These are phyloP conservation scores for Marasmius tenuissimus DNA, from an alignment of 1,284 basidiomycete species.

Conservation along the genomic window DNA sequence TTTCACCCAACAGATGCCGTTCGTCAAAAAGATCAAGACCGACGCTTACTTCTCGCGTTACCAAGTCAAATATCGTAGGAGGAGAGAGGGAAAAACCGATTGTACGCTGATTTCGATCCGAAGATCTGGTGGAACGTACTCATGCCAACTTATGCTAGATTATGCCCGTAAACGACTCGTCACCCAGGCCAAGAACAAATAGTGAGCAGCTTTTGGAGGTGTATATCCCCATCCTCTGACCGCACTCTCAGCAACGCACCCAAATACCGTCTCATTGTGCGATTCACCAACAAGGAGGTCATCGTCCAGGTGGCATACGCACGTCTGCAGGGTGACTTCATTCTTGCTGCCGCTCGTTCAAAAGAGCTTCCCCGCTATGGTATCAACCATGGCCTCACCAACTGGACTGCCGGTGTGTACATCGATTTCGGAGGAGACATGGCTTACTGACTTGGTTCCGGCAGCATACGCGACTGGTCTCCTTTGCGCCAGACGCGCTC, in stretches of 20 bases:
- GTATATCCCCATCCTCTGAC: not conserved
- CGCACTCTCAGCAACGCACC: conserved; percentile 72
- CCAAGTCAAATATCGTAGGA: conserved; percentile 95
- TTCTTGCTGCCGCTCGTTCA: conserved; percentile 86
- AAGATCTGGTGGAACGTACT: not conserved
- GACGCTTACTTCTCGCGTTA: conserved; percentile 96
- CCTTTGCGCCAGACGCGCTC: conserved; percentile 91
- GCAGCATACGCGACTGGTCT: conserved; percentile 97
- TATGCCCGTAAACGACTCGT: conserved; percentile 97
- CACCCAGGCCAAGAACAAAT: conserved; percentile 99
- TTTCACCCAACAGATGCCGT: conserved; percentile 69
- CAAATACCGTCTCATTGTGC: conserved; percentile 98
- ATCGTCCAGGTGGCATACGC: conserved; percentile 96
- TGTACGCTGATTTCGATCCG: conserved; percentile 51
- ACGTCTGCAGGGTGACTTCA: conserved; percentile 95
- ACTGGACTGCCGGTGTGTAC: conserved; percentile 89
- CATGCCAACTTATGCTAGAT: conserved; percentile 49
- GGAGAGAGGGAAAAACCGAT: conserved; percentile 98
- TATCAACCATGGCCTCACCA: conserved; percentile 97
- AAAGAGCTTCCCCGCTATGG: conserved; percentile 95
- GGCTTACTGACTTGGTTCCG: conserved; percentile 2
- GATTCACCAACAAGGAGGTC: conserved; percentile 94
- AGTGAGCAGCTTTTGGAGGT: conserved; percentile 48
- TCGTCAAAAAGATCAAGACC: conserved; percentile 87
- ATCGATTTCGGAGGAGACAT: not conserved